A percentile compares a stretch with the other conserved stretches of the same genome.
phyloP scores from a whole-genome alignment of 208 protist genomes.

The Trypanosoma avium region DNA sequence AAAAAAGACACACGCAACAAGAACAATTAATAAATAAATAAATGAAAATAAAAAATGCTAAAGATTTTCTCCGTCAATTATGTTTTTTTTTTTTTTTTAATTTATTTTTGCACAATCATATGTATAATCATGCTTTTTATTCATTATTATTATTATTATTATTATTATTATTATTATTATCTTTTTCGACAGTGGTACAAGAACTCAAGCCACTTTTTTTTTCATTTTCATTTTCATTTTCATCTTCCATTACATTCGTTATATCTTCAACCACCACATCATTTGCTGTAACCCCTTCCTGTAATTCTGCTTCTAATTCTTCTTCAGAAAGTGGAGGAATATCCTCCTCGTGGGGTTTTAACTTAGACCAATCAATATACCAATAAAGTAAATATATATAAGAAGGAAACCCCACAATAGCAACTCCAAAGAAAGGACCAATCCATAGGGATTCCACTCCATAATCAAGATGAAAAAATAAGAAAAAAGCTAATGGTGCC shows the following conservation, averaged over 20 bases:
- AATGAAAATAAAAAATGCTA: too few relatives aligned
- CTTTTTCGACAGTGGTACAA: not conserved
- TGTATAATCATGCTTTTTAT: too few relatives aligned
- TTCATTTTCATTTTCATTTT: not conserved
- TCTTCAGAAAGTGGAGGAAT: not conserved
- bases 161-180: too few relatives aligned
- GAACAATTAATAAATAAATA: too few relatives aligned
- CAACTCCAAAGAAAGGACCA: conserved; percentile 59
- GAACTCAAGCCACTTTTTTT: not conserved
- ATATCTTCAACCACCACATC: not conserved
- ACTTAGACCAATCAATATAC: conserved; percentile 72
- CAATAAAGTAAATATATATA: conserved; percentile 72
- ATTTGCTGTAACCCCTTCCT: not conserved
- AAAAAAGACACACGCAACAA: not conserved
- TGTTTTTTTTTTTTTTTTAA: too few relatives aligned
- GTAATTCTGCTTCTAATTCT: not conserved
- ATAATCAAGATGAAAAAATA: conserved; percentile 78
- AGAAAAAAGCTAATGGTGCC: conserved; percentile 59
- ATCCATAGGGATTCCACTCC: conserved; percentile 79
- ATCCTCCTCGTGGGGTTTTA: conserved; percentile 56
- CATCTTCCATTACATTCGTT: not conserved
- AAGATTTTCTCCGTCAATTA: too few relatives aligned
- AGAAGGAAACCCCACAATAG: conserved; percentile 38
- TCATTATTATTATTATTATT: too few relatives aligned
- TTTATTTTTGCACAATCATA: too few relatives aligned